A percentile compares a stretch with the other conserved stretches of the same genome.
Conservation (phyloP, 805 yeast genomes). For the Citeromyces matritensis region DNA sequence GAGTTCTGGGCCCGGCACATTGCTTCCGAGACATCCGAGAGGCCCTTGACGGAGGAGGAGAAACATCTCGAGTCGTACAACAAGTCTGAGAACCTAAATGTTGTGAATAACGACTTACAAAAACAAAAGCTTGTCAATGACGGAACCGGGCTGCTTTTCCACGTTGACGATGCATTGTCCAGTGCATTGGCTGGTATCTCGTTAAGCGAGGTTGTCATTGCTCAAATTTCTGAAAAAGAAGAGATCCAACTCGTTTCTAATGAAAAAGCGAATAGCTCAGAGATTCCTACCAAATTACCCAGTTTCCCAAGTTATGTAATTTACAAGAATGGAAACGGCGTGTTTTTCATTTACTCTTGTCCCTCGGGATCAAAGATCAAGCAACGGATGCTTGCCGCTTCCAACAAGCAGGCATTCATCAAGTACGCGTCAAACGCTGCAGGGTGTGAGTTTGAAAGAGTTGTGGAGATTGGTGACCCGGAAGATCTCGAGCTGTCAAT, state of each 20-base stretch:
- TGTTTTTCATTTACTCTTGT: constrained; percentile 63
- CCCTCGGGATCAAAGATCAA: constrained; percentile 84
- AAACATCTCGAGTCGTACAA: constrained; percentile 27
- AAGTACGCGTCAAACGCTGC: constrained; percentile 25
- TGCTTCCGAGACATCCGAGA: constrained; percentile 19
- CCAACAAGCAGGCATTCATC: constrained; percentile 52
- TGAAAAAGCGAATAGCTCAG: constrained; percentile 4
- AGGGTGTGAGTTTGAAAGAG: constrained; percentile 23
- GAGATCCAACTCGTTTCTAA: constrained; percentile 19
- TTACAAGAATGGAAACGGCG: constrained; percentile 22
- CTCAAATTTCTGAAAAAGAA: constrained; percentile 39
- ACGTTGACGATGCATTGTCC: constrained; percentile 4
- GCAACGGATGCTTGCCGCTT: constrained; percentile 87
- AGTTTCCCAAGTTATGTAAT: constrained; percentile 42
- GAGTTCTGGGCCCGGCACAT: constrained; percentile 27
- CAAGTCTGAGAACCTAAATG: constrained; percentile 20
- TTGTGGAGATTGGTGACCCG: constrained; percentile 60
- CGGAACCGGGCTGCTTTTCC: constrained; percentile 3
- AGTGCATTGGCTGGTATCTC: constrained; percentile 4
- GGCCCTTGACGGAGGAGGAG: constrained; percentile 48
- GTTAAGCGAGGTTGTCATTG: constrained; percentile 22
- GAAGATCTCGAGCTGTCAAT: constrained; percentile 40
- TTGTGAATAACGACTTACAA: constrained; percentile 5
- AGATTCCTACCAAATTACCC: constrained; percentile 11
- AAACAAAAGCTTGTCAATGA: constrained; percentile 7